A percentile compares a stretch with the other conserved stretches of the same genome.
Conservation (phyloP, 805 yeast genomes). For the Cyberlindnera mycetangii region DNA sequence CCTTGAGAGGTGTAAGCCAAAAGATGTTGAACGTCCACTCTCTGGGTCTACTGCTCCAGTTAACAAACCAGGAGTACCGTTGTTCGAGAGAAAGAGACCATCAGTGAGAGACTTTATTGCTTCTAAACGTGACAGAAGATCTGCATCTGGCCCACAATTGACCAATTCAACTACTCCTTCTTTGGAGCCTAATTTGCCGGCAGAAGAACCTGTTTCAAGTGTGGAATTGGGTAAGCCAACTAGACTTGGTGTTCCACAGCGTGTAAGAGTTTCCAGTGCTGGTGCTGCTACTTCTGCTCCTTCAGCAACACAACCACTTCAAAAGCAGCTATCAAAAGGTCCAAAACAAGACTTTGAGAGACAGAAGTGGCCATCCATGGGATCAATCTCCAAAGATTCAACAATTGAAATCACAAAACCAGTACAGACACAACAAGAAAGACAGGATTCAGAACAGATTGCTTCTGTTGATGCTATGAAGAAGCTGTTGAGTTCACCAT, state of each 20-base stretch:
- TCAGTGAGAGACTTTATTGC: slow-evolving; percentile 48
- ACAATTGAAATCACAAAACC: slow-evolving; percentile 6
- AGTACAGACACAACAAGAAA: background rate
- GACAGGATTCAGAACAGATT: background rate
- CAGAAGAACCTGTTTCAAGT: background rate
- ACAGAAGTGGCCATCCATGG: slow-evolving; percentile 3
- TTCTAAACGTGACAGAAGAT: slow-evolving; percentile 41
- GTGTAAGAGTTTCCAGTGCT: slow-evolving; percentile 22
- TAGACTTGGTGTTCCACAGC: slow-evolving; percentile 25
- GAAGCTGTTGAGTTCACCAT: slow-evolving; percentile 20
- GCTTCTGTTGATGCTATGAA: slow-evolving; percentile 8
- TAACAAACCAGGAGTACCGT: slow-evolving; percentile 11
- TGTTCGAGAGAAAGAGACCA: slow-evolving; percentile 33
- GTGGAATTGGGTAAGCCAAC: slow-evolving; percentile 25
- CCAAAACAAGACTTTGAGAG: slow-evolving; percentile 10
- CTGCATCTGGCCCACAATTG: slow-evolving; percentile 34
- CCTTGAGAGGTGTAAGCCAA: slow-evolving; percentile 57
- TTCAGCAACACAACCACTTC: slow-evolving; percentile 12
- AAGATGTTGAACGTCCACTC: slow-evolving; percentile 20
- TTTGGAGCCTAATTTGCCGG: background rate
- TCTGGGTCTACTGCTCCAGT: slow-evolving; percentile 11
- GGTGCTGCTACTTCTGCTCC: slow-evolving; percentile 5
- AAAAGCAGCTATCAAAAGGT: slow-evolving; percentile 20
- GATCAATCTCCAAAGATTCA: slow-evolving; percentile 5
- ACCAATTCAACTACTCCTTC: slow-evolving; percentile 14